Evolutionary conservation across 2,329 filamentous ascomycete species (phyloP), one percentile per base, ranked within the genome.

Genomic region (Ophiostoma sp.): DNA sequence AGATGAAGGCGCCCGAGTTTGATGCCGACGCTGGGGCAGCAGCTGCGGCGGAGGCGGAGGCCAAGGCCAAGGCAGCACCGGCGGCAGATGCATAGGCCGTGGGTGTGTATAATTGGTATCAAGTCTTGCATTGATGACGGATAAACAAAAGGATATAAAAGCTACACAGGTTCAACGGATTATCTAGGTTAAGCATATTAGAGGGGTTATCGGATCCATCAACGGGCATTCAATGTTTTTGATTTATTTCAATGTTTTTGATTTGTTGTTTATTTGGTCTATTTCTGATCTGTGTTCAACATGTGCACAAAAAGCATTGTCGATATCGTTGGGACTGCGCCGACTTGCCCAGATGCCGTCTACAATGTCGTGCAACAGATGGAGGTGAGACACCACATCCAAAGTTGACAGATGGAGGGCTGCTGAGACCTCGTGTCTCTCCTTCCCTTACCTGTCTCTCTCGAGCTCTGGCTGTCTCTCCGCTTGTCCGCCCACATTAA

Each of bases 1-100:
- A 15, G 41, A 83, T 85, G 17, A 67, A 69, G 31, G 67, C 67
- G 27, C 67, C 67, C 81, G 81, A 36, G 2, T 70, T 69, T 39
- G 62, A 65, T 23, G 62, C 33, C 17, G 62, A 64, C 17, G 35
- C 17, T 13, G 57, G 27, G 60, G 35, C 31, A 11, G 64, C 70
- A 4, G 67, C 62, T 3, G 71, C 69, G 39, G 68, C 72, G n/a
- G 71, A 71, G 65, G 48, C 57, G 1, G 48, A 39, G 54, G 35
- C 20, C 1, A 35, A 64, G 27, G 35, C 17, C 5, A 27, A 33
- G 66, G 31, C 27, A 4, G 62, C 69, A 3, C 48, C 41, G 41
- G 15, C 11, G 13, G 13, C 17, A 17, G 44, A 4, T 20, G 52
- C 17, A 15, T 57, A 57, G 52, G 23, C 52, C 6, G 44, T 57